Evolutionary conservation across 805 yeast genomes (phyloP).

Genomic region (Hemisphaericaspora nanyangensis): DNA sequence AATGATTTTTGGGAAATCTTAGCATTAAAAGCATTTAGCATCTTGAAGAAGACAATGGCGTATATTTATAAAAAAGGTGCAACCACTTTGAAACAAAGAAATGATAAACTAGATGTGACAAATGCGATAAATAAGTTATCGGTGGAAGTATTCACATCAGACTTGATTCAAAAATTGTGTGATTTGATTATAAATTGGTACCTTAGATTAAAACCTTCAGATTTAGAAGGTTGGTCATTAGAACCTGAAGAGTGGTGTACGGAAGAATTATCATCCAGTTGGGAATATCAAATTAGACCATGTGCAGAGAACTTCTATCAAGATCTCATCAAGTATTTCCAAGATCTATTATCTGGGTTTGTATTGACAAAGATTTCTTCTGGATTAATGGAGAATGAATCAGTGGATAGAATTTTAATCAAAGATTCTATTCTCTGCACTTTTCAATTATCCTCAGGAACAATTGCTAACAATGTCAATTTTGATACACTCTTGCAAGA

Average conservation of each 20-base stretch:
- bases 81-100: constrained; percentile 56
- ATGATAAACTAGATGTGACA: constrained; percentile 61
- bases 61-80: constrained; percentile 67
- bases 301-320: constrained; percentile 85
- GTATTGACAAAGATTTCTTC: constrained; percentile 57
- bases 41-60: constrained; percentile 53
- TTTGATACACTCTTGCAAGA: constrained; percentile 60
- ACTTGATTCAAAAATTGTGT: constrained; percentile 53
- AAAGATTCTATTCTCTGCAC: constrained; percentile 79
- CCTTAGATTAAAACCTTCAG: constrained; percentile 67
- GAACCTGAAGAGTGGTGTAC: constrained; percentile 94
- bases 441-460: constrained; percentile 72
- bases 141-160: constrained; percentile 54
- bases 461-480: constrained; percentile 61
- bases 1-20: constrained; percentile 71
- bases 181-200: constrained; percentile 71
- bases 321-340: constrained; percentile 64
- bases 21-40: constrained; percentile 60
- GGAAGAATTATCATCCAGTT: constrained; percentile 70
- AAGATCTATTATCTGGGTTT: constrained; percentile 49
- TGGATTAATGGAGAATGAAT: constrained; percentile 25
- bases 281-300: constrained; percentile 81
- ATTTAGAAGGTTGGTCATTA: constrained; percentile 73
- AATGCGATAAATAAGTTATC: constrained; percentile 52
- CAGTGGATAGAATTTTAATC: constrained; percentile 51